Conservation (phyloP, 257 asterid species). For the Solanum gracilifrons region DNA sequence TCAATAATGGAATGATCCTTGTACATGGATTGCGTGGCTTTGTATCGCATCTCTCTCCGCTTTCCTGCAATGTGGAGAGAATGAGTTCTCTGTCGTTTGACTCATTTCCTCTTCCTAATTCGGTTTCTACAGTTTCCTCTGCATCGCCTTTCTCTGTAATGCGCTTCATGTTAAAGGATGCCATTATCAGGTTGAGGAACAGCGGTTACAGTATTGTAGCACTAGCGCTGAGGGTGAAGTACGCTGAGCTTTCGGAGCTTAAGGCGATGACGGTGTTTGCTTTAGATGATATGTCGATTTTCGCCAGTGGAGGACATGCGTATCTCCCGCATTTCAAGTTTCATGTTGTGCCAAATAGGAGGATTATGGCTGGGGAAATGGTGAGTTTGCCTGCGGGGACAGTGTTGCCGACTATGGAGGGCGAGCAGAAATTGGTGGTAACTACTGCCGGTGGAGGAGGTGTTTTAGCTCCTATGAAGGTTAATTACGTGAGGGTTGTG, state of each 20-base stretch:
- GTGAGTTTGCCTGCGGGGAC: conserved; percentile 36
- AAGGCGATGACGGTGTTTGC: conserved; percentile 56
- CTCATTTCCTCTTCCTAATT: not conserved
- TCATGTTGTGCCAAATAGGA: conserved; percentile 59
- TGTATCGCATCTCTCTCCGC: conserved; percentile 56
- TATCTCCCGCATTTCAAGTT: conserved; percentile 47
- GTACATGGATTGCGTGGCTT: conserved; percentile 61
- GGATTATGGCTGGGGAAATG: conserved; percentile 47
- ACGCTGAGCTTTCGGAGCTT: conserved; percentile 37
- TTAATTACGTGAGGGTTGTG: conserved; percentile 42
- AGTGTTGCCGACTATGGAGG: conserved; percentile 43
- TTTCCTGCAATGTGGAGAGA: conserved; percentile 59
- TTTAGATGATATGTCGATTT: conserved; percentile 42
- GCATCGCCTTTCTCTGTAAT: conserved; percentile 16
- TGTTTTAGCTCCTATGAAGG: conserved; percentile 38
- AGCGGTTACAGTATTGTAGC: conserved; percentile 54
- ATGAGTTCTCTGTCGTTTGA: conserved; percentile 40
- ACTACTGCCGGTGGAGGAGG: conserved; percentile 60
- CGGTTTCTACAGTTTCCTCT: conserved; percentile 19
- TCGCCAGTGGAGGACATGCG: conserved; percentile 42
- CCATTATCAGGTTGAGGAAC: conserved; percentile 39
- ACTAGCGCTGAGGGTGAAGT: conserved; percentile 54
- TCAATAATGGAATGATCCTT: conserved; percentile 52
- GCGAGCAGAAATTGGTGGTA: conserved; percentile 41
- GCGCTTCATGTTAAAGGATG: conserved; percentile 59